A percentile compares a stretch with the other conserved stretches of the same genome.
Evolutionary conservation across 1,284 basidiomycete species (phyloP).

Genomic region (Cryptococcus floricola): DNA sequence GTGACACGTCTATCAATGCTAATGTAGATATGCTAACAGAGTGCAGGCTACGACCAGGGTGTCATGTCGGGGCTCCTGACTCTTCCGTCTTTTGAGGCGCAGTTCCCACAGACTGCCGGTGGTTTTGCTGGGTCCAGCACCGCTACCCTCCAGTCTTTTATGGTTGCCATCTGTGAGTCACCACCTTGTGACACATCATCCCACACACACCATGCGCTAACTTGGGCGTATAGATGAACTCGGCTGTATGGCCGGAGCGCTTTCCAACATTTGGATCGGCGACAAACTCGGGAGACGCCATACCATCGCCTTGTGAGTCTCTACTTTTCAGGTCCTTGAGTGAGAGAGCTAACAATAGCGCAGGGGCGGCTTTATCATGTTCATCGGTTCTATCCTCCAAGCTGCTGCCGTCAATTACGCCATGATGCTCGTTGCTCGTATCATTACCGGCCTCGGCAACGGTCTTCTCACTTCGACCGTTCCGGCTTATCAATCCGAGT

Average conservation of each 20-base stretch:
- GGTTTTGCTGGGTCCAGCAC: conserved; percentile 19
- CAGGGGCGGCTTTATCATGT: conserved; percentile 43
- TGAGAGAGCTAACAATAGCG: background rate
- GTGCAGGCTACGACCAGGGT: conserved; percentile 8
- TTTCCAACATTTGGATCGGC: conserved; percentile 46
- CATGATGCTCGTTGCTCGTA: conserved; percentile 50
- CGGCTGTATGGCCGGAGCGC: conserved; percentile 47
- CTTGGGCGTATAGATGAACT: conserved; percentile 32
- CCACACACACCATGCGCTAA: background rate
- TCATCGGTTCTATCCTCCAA: conserved; percentile 48
- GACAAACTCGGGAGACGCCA: conserved; percentile 43
- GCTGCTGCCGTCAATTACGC: conserved; percentile 41
- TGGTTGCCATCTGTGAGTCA: conserved; percentile 43
- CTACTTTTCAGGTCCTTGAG: background rate
- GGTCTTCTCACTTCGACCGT: conserved; percentile 50
- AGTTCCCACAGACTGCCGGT: conserved; percentile 30
- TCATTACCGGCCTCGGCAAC: conserved; percentile 44
- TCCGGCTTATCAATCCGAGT: conserved; percentile 46
- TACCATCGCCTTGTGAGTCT: conserved; percentile 22
- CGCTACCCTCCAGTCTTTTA: conserved; percentile 38
- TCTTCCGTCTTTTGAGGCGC: conserved; percentile 22
- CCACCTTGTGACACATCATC: background rate
- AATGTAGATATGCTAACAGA: background rate
- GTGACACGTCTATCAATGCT: background rate
- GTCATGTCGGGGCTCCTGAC: conserved; percentile 48